These are phyloP conservation scores for Iris macrosiphon DNA, from an alignment of 106 monocot species.

Conservation along the genomic window DNA sequence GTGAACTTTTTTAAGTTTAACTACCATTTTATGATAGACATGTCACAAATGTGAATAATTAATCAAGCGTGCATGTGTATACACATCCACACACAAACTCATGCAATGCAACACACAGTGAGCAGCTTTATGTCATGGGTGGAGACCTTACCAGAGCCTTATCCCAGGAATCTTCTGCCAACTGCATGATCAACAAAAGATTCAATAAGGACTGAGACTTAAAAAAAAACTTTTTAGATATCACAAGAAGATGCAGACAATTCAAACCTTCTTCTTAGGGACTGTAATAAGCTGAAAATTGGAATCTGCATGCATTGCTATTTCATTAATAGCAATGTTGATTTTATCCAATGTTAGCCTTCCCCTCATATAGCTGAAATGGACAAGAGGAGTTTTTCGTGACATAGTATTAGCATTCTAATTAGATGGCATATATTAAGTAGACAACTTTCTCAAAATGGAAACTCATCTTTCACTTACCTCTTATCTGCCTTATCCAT, in stretches of 20 bases:
- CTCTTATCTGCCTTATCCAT: too few relatives aligned
- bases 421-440: too few relatives aligned
- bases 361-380: constrained; percentile 85
- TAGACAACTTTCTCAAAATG: too few relatives aligned
- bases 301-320: constrained; percentile 76
- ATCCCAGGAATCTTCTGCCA: constrained; percentile 75
- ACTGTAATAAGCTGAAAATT: constrained; percentile 61
- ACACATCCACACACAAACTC: too few relatives aligned
- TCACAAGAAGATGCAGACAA: background rate
- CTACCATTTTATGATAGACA: too few relatives aligned
- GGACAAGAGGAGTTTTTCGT: background rate
- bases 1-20: background rate
- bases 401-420: too few relatives aligned
- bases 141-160: constrained; percentile 83
- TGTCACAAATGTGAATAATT: too few relatives aligned
- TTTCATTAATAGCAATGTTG: constrained; percentile 86
- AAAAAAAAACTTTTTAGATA: background rate
- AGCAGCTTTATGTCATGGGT: too few relatives aligned
- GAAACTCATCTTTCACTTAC: too few relatives aligned
- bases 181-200: constrained; percentile 33
- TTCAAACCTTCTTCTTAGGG: constrained; percentile 72
- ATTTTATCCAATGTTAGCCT: constrained; percentile 86
- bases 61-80: too few relatives aligned
- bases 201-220: background rate
- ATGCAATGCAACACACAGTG: too few relatives aligned